Percentiles rank a stretch among this genome's conserved stretches.
These are phyloP conservation scores for Mycena kentingensis DNA, from an alignment of 768 basidiomycete species.

Conservation along the genomic window DNA sequence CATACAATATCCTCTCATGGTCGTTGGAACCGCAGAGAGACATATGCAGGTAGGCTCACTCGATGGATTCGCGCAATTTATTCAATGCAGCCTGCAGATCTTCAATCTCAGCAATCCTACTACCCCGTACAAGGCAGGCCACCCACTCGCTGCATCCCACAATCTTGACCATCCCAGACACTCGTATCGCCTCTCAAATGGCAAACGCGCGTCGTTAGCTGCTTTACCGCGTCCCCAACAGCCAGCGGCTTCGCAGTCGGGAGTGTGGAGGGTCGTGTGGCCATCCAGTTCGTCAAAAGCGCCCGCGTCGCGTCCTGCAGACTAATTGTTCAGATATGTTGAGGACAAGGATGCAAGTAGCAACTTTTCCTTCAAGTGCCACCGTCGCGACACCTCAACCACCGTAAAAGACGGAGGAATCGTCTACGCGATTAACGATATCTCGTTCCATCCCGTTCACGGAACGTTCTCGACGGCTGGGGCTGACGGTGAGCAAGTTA, in stretches of 20 bases:
- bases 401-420: conserved; percentile 63
- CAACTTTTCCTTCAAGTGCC: conserved; percentile 90
- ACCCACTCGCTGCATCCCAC: conserved; percentile 3
- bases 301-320: neutral
- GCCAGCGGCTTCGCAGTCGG: conserved; percentile 79
- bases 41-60: conserved; percentile 72
- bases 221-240: conserved; percentile 63
- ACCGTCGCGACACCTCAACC: conserved; percentile 57
- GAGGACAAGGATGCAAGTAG: conserved; percentile 77
- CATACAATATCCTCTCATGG: conserved; percentile 78
- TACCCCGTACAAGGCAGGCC: conserved; percentile 66
- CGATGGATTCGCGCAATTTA: too few relatives aligned
- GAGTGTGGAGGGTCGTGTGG: conserved; percentile 88
- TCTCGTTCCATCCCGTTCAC: conserved; percentile 81
- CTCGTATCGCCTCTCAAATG: conserved; percentile 87
- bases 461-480: conserved; percentile 90
- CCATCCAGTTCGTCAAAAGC: conserved; percentile 77
- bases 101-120: conserved; percentile 84
- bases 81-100: too few relatives aligned
- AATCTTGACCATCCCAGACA: conserved; percentile 46
- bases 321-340: conserved; percentile 63
- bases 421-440: conserved; percentile 54
- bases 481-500: conserved; percentile 37
- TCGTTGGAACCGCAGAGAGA: conserved; percentile 91
- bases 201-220: conserved; percentile 87